phyloP scores from a whole-genome alignment of 176 grass and related monocot species.

The Phoenix roebelenii region DNA sequence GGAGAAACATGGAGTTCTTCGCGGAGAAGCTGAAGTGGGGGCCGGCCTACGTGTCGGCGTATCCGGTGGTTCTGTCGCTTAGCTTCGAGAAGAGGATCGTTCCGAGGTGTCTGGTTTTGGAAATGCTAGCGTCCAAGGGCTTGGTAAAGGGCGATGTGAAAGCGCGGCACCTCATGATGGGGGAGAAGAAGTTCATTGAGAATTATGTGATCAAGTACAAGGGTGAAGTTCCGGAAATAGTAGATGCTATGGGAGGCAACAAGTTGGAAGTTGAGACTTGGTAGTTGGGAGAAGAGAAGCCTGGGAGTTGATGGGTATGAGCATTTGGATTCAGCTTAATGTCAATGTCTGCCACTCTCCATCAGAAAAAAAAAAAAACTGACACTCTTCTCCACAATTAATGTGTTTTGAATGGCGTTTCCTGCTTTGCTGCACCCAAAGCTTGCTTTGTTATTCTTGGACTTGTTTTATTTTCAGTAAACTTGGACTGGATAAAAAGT shows the following conservation, averaged over 20 bases:
- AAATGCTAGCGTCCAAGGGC: conserved; percentile 25
- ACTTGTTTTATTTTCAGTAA: no score
- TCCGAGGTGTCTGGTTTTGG: conserved; percentile 32
- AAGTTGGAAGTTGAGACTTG: conserved; percentile 8
- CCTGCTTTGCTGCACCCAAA: no score
- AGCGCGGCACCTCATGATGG: conserved; percentile 13
- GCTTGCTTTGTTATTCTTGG: no score
- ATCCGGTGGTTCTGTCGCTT: conserved; percentile 27
- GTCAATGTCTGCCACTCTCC: no score
- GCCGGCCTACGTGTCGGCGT: conserved; percentile 5
- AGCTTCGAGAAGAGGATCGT: conserved; percentile 46
- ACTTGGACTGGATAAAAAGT: no score
- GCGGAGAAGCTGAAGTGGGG: conserved; percentile 35
- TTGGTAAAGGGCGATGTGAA: conserved; percentile 4
- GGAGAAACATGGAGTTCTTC: conserved; percentile 28
- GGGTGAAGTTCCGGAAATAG: conserved; percentile 25
- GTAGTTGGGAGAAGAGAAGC: no score
- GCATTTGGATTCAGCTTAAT: no score
- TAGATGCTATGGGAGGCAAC: conserved; percentile 22
- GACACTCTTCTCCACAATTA: no score
- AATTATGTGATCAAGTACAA: conserved; percentile 26
- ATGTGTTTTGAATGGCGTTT: no score
- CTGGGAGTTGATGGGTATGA: no score
- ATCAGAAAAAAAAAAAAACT: no score
- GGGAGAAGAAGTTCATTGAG: conserved; percentile 20